Evolutionary conservation across 2,329 filamentous ascomycete species (phyloP).

Genomic region (Chaetomium globosum): DNA sequence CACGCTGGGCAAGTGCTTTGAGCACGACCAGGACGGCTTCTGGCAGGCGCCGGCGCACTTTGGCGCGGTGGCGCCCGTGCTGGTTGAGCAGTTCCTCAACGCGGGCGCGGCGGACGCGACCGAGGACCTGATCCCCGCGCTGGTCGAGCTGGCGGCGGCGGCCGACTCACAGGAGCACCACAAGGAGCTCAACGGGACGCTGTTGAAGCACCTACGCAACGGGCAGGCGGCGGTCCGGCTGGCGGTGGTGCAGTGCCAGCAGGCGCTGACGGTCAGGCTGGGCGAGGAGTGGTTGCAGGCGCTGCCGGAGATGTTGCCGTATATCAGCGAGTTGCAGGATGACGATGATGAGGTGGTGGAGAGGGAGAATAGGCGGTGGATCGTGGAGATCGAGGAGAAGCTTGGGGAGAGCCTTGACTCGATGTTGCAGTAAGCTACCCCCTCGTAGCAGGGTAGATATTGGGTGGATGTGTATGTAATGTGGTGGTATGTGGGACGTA

Average conservation of each 20-base stretch:
- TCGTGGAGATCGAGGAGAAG: conserved; percentile 83
- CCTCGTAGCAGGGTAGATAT: not conserved
- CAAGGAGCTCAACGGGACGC: conserved; percentile 78
- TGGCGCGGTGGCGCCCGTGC: conserved; percentile 66
- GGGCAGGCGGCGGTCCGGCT: conserved; percentile 73
- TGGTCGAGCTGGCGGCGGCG: conserved; percentile 77
- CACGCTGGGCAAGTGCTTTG: conserved; percentile 74
- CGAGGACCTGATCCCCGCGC: conserved; percentile 67
- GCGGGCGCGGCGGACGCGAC: conserved; percentile 49
- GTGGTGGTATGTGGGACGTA: not conserved
- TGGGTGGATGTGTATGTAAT: not conserved
- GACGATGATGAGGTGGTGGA: conserved; percentile 96
- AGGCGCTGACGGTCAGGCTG: conserved; percentile 74
- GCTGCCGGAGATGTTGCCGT: conserved; percentile 92
- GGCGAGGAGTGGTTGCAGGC: conserved; percentile 93
- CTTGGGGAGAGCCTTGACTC: conserved; percentile 87
- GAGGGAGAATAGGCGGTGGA: conserved; percentile 85
- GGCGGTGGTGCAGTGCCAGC: conserved; percentile 79
- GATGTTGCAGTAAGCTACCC: conserved; percentile 76
- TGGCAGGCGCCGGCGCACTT: conserved; percentile 94
- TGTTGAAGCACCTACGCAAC: conserved; percentile 78
- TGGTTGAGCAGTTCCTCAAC: conserved; percentile 67
- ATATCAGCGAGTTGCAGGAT: conserved; percentile 93
- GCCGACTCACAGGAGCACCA: conserved; percentile 86
- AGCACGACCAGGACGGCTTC: conserved; percentile 91